A percentile compares a stretch with the other conserved stretches of the same genome.
Evolutionary conservation across 2,329 filamentous ascomycete genomes (phyloP).

Genomic region (Fusarium virguliforme): DNA sequence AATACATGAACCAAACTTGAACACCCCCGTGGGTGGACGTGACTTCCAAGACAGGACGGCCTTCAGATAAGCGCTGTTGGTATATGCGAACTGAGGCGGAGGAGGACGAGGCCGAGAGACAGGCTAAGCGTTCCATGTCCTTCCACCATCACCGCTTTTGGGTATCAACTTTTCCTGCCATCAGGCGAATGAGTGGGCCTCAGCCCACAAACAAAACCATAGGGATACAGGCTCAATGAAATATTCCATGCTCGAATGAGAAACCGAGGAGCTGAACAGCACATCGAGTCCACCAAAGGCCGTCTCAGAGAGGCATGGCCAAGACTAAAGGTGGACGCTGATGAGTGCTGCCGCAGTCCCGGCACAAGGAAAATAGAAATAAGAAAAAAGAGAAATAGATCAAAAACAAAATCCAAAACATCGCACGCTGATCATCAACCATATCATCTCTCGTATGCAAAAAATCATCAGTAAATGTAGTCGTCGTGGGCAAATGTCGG

Average conservation of each 20-base stretch:
- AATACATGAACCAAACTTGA: conserved; percentile 42
- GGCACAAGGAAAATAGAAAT: conserved; percentile 39
- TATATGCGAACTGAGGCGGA: conserved; percentile 29
- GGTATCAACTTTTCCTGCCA: conserved; percentile 58
- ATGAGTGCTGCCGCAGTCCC: conserved; percentile 23
- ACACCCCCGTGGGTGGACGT: conserved; percentile 40
- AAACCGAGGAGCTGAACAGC: conserved; percentile 26
- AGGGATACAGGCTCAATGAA: conserved; percentile 47
- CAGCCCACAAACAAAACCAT: conserved; percentile 49
- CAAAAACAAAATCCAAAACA: conserved; percentile 35
- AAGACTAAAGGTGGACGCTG: conserved; percentile 40
- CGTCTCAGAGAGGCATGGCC: conserved; percentile 10
- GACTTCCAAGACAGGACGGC: conserved; percentile 41
- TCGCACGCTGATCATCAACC: conserved; percentile 51
- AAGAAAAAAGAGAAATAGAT: conserved; percentile 44
- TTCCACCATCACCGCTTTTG: conserved; percentile 51
- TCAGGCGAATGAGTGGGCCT: conserved; percentile 47
- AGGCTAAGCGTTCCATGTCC: conserved; percentile 45
- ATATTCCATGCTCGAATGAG: conserved; percentile 41
- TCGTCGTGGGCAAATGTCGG: conserved; percentile 50
- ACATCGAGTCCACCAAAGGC: conserved; percentile 30
- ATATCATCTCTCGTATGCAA: conserved; percentile 52
- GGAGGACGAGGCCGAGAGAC: conserved; percentile 32
- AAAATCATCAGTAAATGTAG: conserved; percentile 53
- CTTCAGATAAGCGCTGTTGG: conserved; percentile 41